Evolutionary conservation across 345 rosid genomes (phyloP).

Genomic region (Erodium maritimum): DNA sequence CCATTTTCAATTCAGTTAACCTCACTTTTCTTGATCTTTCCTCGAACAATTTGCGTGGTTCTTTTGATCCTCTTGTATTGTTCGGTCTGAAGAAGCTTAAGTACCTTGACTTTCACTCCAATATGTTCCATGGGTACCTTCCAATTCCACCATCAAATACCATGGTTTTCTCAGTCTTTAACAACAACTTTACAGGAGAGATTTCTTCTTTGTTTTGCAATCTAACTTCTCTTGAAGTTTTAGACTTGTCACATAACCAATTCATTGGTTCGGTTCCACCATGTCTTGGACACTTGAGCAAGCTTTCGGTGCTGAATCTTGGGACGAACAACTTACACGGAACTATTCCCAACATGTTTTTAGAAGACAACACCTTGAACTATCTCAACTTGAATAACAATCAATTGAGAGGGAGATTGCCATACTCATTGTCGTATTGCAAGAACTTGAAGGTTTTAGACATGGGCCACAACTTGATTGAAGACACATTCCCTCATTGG

Average conservation of each 20-base stretch:
- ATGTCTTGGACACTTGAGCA: constrained; percentile 9
- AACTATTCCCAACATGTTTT: constrained; percentile 1
- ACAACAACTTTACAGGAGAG: constrained; percentile 12
- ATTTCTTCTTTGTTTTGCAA: constrained; percentile 14
- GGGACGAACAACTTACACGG: constrained; percentile 14
- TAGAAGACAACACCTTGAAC: neutral
- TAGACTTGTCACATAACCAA: constrained; percentile 15
- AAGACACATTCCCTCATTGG: too few relatives aligned
- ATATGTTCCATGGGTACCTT: constrained; percentile 7
- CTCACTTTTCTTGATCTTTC: neutral
- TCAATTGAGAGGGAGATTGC: constrained; percentile 10
- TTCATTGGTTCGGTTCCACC: constrained; percentile 16
- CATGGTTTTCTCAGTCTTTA: neutral
- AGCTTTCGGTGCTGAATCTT: constrained; percentile 7
- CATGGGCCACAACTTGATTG: constrained; percentile 17
- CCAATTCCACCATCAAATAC: constrained; percentile 5
- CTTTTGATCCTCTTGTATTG: neutral
- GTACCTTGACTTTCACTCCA: neutral
- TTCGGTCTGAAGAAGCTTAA: neutral
- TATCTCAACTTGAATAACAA: constrained; percentile 17
- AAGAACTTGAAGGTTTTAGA: constrained; percentile 16
- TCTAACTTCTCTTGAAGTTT: neutral
- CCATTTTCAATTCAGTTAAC: constrained; percentile 4
- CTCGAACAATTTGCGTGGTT: neutral
- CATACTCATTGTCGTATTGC: constrained; percentile 14